These are phyloP conservation scores for Claviceps sp. DNA, from an alignment of 2,329 filamentous ascomycete genomes.

Conservation along the genomic window DNA sequence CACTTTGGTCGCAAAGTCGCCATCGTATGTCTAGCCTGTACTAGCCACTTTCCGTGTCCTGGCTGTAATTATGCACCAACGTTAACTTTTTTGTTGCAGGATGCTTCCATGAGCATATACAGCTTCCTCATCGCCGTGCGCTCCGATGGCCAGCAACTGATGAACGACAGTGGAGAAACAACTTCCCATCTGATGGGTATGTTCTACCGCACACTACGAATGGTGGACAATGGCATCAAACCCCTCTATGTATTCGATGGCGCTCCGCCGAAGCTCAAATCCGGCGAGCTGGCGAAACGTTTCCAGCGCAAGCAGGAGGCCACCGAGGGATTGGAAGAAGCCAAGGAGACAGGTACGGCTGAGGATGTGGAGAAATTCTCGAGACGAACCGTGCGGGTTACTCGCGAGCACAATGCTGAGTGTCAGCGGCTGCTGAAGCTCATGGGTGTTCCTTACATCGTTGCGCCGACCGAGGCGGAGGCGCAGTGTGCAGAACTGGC, in stretches of 20 bases:
- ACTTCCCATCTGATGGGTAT: slow-evolving; percentile 98
- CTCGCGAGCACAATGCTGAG: slow-evolving; percentile 91
- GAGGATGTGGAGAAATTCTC: slow-evolving; percentile 98
- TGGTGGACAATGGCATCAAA: slow-evolving; percentile 98
- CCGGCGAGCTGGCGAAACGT: slow-evolving; percentile 88
- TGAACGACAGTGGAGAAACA: slow-evolving; percentile 86
- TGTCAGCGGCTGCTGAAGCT: slow-evolving; percentile 82
- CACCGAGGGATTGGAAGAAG: slow-evolving; percentile 79
- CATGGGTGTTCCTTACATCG: slow-evolving; percentile 92
- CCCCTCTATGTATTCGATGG: slow-evolving; percentile 97
- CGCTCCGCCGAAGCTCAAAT: slow-evolving; percentile 92
- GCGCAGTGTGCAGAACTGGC: slow-evolving; percentile 90
- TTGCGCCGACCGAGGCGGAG: slow-evolving; percentile 93
- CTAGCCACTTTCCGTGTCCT: background rate
- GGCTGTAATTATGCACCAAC: background rate
- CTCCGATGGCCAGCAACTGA: slow-evolving; percentile 91
- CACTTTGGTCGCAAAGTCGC: slow-evolving; percentile 98
- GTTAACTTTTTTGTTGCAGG: slow-evolving; percentile 11
- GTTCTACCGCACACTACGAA: slow-evolving; percentile 96
- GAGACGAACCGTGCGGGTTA: slow-evolving; percentile 80
- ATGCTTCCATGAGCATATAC: slow-evolving; percentile 90
- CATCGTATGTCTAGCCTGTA: slow-evolving; percentile 50
- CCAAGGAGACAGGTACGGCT: slow-evolving; percentile 91
- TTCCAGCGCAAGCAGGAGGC: slow-evolving; percentile 92
- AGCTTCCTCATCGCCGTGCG: slow-evolving; percentile 96